These are phyloP conservation scores for Polytolypa hystricis DNA, from an alignment of 2,329 filamentous ascomycete species.

Conservation along the genomic window DNA sequence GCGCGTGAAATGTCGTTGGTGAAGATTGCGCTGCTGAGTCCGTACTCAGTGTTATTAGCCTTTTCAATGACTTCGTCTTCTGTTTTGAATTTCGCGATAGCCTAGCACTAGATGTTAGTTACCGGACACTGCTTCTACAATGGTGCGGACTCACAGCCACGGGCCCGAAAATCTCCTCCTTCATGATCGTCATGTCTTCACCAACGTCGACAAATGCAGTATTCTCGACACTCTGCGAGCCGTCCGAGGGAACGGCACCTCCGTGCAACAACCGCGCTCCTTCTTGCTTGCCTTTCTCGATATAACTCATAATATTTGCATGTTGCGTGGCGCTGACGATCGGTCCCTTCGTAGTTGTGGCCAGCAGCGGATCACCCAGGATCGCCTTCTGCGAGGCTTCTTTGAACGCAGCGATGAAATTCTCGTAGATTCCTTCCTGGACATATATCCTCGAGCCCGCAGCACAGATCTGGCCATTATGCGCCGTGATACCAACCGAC, in stretches of 20 bases:
- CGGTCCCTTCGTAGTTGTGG: slow-evolving; percentile 7
- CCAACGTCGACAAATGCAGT: slow-evolving; percentile 39
- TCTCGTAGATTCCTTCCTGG: slow-evolving; percentile 12
- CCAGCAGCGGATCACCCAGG: slow-evolving; percentile 7
- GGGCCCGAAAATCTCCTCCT: slow-evolving; percentile 25
- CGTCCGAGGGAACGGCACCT: too few species aligned
- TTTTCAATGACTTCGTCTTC: slow-evolving; percentile 18
- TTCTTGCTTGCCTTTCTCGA: slow-evolving; percentile 16
- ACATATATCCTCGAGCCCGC: slow-evolving; percentile 16
- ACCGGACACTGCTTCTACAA: too few species aligned
- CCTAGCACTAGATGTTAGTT: not conserved
- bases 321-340: slow-evolving; percentile 9
- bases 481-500: slow-evolving; percentile 10
- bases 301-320: slow-evolving; percentile 7
- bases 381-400: slow-evolving; percentile 6
- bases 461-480: slow-evolving; percentile 16
- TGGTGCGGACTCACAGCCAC: slow-evolving; percentile 18
- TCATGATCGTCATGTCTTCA: slow-evolving; percentile 17
- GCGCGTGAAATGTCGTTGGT: slow-evolving; percentile 20
- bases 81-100: slow-evolving; percentile 17
- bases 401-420: slow-evolving; percentile 11
- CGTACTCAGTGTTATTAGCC: slow-evolving; percentile 23
- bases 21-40: slow-evolving; percentile 21
- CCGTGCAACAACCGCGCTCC: slow-evolving; percentile 21
- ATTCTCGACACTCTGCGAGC: too few species aligned